Conservation (phyloP, 108 stramenopile genomes). For the Aurantiochytrium sp. region DNA sequence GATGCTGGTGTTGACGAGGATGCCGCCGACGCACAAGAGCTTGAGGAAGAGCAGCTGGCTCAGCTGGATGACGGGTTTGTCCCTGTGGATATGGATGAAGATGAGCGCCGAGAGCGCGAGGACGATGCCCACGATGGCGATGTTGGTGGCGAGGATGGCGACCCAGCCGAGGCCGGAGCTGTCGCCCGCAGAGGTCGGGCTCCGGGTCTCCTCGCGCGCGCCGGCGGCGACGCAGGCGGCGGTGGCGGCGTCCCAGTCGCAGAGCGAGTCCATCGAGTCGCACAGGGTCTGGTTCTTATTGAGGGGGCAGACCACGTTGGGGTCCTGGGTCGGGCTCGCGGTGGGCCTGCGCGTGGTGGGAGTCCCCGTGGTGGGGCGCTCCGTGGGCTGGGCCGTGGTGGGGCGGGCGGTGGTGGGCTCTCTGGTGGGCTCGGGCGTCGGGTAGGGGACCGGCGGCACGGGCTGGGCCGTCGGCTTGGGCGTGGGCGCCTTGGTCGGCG, state of each 20-base stretch:
- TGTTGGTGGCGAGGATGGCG: conserved; percentile 7
- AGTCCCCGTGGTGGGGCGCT: background rate
- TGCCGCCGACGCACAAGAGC: conserved; percentile 3
- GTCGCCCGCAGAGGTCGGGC: background rate
- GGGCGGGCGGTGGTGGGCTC: background rate
- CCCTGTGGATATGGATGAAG: background rate
- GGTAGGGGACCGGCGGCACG: background rate
- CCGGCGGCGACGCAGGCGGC: background rate
- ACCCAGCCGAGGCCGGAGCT: background rate
- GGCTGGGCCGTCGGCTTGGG: background rate
- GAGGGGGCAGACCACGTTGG: background rate
- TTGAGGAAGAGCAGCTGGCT: conserved; percentile 13
- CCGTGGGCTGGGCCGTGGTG: background rate
- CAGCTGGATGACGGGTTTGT: conserved; percentile 22
- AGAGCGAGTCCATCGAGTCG: background rate
- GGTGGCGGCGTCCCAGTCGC: background rate
- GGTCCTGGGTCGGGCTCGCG: background rate
- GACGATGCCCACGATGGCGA: conserved; percentile 15
- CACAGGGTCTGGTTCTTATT: background rate
- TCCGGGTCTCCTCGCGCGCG: background rate
- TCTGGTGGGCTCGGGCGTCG: background rate
- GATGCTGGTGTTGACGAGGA: background rate
- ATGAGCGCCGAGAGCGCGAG: background rate
- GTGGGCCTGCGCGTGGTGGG: background rate
- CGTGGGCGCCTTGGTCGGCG: background rate